These are phyloP conservation scores for Boletus sp. DNA, from an alignment of 768 basidiomycete species.

Conservation along the genomic window DNA sequence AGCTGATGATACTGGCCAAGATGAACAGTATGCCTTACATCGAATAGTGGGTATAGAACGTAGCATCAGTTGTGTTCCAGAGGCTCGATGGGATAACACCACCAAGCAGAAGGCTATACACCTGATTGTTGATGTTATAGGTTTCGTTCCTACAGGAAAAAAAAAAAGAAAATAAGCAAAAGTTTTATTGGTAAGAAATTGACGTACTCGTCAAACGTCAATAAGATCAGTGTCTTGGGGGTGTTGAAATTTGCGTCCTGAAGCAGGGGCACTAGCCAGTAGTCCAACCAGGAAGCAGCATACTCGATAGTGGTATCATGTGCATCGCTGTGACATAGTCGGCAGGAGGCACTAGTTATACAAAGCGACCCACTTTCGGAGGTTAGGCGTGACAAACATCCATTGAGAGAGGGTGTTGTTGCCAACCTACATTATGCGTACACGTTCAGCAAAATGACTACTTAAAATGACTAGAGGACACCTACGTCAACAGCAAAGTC, in stretches of 20 bases:
- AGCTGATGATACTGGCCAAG: neutral
- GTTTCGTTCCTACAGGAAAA: slow-evolving; percentile 23
- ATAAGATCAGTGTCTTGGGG: slow-evolving; percentile 49
- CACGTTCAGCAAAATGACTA: neutral
- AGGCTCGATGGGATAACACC: slow-evolving; percentile 42
- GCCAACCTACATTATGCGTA: slow-evolving; percentile 16
- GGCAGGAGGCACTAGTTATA: neutral
- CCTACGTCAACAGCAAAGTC: slow-evolving; percentile 54
- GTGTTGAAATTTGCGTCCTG: slow-evolving; percentile 50
- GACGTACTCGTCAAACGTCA: slow-evolving; percentile 63
- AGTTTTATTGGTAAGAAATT: neutral
- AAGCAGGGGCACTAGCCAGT: slow-evolving; percentile 52
- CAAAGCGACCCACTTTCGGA: slow-evolving; percentile 27
- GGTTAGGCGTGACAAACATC: slow-evolving; percentile 61
- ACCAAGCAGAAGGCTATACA: slow-evolving; percentile 45
- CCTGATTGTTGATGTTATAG: slow-evolving; percentile 42
- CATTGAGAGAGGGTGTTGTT: slow-evolving; percentile 53
- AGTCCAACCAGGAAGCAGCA: slow-evolving; percentile 42
- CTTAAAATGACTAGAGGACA: neutral
- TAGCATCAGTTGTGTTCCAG: slow-evolving; percentile 45
- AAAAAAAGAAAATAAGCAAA: neutral
- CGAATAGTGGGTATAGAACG: slow-evolving; percentile 63
- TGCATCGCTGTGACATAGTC: slow-evolving; percentile 42
- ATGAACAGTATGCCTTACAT: slow-evolving; percentile 15
- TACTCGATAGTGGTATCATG: slow-evolving; percentile 58